phyloP scores from a whole-genome alignment of 495 filamentous ascomycete genomes.

The Penicillium atrosanguineum region DNA sequence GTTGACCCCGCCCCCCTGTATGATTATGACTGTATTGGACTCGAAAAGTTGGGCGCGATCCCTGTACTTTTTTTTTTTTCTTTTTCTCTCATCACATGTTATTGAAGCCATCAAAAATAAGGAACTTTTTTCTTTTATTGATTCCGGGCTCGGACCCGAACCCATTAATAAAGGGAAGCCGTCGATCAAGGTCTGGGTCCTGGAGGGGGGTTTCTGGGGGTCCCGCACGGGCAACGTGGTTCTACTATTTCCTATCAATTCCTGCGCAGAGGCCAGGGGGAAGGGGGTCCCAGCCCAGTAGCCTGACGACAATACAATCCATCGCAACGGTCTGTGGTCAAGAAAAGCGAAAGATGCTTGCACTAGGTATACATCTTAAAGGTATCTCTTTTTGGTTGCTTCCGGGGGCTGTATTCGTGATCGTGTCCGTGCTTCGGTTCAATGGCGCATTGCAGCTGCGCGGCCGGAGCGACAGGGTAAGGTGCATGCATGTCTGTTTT shows the following conservation, averaged over 20 bases:
- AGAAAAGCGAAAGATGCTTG: not conserved
- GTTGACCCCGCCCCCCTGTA: not conserved
- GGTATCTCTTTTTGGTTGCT: not conserved
- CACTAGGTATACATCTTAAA: not conserved
- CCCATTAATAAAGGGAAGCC: not conserved
- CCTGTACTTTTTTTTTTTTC: not conserved
- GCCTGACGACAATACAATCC: slow-evolving; percentile 1
- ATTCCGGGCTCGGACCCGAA: slow-evolving; percentile 5
- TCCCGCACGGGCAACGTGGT: slow-evolving; percentile 24
- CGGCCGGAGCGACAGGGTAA: not conserved
- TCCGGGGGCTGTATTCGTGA: not conserved
- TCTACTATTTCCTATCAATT: slow-evolving; percentile 18
- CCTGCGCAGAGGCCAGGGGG: slow-evolving; percentile 15
- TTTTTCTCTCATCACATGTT: slow-evolving; percentile 6
- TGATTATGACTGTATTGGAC: not conserved
- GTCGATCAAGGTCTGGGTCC: slow-evolving; percentile 12
- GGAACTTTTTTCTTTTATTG: not conserved
- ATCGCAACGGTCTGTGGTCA: not conserved
- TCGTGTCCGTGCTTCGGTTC: slow-evolving; percentile 12
- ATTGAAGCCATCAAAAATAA: slow-evolving; percentile 2
- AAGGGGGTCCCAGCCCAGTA: slow-evolving; percentile 14
- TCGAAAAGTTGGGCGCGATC: not conserved
- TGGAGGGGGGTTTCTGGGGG: not conserved
- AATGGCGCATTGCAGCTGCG: slow-evolving; percentile 8
- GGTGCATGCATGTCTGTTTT: not conserved